Conservation (phyloP, 2,329 filamentous ascomycete species). For the Zymoseptoria brevis region DNA sequence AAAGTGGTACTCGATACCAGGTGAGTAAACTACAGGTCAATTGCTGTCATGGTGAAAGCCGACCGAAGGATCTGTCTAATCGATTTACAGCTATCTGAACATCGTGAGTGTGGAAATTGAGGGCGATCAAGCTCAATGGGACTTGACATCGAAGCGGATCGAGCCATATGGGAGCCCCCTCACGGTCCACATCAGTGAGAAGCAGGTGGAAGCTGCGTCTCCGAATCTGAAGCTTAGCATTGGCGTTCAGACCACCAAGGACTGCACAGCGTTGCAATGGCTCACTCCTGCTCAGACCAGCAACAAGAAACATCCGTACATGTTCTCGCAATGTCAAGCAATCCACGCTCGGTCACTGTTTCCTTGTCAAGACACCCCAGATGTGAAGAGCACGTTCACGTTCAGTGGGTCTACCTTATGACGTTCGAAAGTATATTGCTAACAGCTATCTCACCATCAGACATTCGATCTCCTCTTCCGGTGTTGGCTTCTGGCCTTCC, state of each 20-base stretch:
- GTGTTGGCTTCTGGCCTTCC: slow-evolving; percentile 85
- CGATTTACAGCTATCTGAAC: slow-evolving; percentile 52
- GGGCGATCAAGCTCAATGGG: slow-evolving; percentile 58
- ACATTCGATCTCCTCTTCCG: slow-evolving; percentile 74
- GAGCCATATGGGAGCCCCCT: slow-evolving; percentile 71
- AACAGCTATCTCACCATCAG: neutral
- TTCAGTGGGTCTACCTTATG: slow-evolving; percentile 45
- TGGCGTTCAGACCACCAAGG: slow-evolving; percentile 58
- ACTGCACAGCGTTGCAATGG: slow-evolving; percentile 93
- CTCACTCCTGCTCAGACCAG: slow-evolving; percentile 86
- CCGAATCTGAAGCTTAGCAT: slow-evolving; percentile 22
- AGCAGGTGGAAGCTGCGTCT: slow-evolving; percentile 28
- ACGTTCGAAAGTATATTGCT: neutral
- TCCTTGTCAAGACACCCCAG: slow-evolving; percentile 94
- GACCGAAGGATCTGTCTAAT: slow-evolving; percentile 1
- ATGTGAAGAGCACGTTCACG: slow-evolving; percentile 90
- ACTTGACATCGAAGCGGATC: slow-evolving; percentile 55
- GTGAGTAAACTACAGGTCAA: slow-evolving; percentile 17
- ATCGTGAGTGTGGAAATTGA: slow-evolving; percentile 65
- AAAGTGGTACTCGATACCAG: slow-evolving; percentile 80
- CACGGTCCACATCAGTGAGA: slow-evolving; percentile 47
- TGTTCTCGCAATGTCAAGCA: slow-evolving; percentile 97
- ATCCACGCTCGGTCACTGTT: slow-evolving; percentile 92
- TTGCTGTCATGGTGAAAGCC: neutral
- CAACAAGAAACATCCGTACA: slow-evolving; percentile 92